Percentiles rank a stretch among this genome's conserved stretches.
phyloP scores from a whole-genome alignment of 202 grass and related monocot species.

The Setaria italica region DNA sequence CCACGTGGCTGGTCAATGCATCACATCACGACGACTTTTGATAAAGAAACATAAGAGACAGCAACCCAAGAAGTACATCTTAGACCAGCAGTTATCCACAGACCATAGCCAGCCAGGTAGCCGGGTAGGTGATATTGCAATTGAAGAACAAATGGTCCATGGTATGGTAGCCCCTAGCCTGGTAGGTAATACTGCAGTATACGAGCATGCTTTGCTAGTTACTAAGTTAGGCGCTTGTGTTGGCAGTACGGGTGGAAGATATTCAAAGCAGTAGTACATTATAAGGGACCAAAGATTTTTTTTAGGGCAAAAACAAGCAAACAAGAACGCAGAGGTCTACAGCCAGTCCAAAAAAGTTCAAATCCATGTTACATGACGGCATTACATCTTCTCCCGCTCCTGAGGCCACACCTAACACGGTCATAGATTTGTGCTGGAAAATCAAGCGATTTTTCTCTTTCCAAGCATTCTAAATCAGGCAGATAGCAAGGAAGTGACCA shows the following conservation, averaged over 20 bases:
- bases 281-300: neutral
- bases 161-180: constrained; percentile 26
- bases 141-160: constrained; percentile 7
- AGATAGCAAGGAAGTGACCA: neutral
- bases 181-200: neutral
- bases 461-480: neutral
- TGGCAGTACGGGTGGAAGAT: constrained; percentile 1
- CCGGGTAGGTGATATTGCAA: constrained; percentile 17
- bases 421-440: neutral
- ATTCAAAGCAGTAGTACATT: neutral
- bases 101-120: neutral
- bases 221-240: constrained; percentile 13
- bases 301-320: neutral
- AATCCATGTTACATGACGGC: neutral
- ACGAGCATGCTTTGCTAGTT: neutral
- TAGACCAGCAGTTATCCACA: constrained; percentile 16
- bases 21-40: constrained; percentile 20
- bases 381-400: neutral
- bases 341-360: neutral
- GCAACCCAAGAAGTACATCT: constrained; percentile 11
- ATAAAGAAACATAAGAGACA: constrained; percentile 19
- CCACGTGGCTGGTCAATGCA: constrained; percentile 34
- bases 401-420: neutral
- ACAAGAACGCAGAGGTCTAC: neutral
- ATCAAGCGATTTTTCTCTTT: neutral